Evolutionary conservation across 306 rosid genomes (phyloP).

Genomic region (Cicer chorassanicum): DNA sequence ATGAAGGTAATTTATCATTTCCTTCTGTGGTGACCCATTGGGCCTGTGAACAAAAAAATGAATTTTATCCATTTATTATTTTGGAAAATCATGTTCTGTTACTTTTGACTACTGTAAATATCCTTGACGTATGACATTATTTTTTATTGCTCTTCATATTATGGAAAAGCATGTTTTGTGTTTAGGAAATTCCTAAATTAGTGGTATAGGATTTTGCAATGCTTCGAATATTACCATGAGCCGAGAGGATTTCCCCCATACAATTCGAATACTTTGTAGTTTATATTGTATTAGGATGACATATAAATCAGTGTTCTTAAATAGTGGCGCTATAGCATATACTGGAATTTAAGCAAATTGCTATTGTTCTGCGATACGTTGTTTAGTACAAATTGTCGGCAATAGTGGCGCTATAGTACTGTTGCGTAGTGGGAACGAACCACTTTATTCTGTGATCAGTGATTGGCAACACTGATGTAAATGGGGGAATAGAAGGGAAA

Average conservation of each 20-base stretch:
- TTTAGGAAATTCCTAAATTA: not conserved
- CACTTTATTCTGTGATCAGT: too few relatives aligned
- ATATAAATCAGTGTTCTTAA: not conserved
- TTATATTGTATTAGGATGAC: not conserved
- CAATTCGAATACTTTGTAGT: not conserved
- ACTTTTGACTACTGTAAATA: too few relatives aligned
- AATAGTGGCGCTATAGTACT: too few relatives aligned
- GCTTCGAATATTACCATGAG: not conserved
- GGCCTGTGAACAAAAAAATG: not conserved
- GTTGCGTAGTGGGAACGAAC: too few relatives aligned
- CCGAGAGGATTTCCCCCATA: not conserved
- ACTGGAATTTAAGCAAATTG: too few relatives aligned
- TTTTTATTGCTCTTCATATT: not conserved
- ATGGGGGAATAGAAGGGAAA: not conserved
- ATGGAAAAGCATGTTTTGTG: not conserved
- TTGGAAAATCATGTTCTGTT: not conserved
- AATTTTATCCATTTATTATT: not conserved
- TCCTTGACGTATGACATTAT: too few relatives aligned
- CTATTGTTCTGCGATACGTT: too few relatives aligned
- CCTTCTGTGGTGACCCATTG: not conserved
- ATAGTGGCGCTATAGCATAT: too few relatives aligned
- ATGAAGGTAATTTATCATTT: slow-evolving; percentile 67
- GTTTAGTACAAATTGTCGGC: too few relatives aligned
- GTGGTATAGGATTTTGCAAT: not conserved
- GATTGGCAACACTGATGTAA: not conserved